phyloP scores from a whole-genome alignment of 208 protist genomes.

The Wallacemonas sp. region DNA sequence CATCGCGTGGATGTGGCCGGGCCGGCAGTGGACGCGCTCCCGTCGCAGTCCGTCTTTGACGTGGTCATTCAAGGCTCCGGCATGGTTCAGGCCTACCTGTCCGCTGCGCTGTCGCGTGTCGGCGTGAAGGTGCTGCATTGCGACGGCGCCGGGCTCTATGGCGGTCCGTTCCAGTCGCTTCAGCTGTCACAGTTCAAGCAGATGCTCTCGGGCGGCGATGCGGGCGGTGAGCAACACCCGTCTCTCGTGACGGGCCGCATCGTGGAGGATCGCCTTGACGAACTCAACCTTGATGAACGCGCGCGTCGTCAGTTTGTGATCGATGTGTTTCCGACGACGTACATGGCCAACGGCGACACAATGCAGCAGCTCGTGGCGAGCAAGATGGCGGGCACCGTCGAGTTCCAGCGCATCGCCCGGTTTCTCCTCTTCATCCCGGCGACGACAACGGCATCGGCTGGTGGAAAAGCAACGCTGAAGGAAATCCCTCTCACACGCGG shows the following conservation, averaged over 20 bases:
- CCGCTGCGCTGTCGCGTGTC: conserved; percentile 78
- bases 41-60: conserved; percentile 46
- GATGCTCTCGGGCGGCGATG: conserved; percentile 19
- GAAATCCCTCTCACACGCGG: conserved; percentile 80
- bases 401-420: conserved; percentile 61
- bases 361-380: conserved; percentile 41
- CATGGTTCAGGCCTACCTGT: conserved; percentile 79
- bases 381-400: conserved; percentile 59
- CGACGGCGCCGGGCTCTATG: conserved; percentile 86
- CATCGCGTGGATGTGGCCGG: conserved; percentile 61
- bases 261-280: conserved; percentile 21
- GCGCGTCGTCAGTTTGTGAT: conserved; percentile 43
- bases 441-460: too few relatives aligned
- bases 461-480: conserved; percentile 19
- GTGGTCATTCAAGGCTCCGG: conserved; percentile 90
- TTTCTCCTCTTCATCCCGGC: conserved; percentile 52
- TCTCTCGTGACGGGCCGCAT: not conserved
- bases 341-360: conserved; percentile 55
- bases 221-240: not conserved
- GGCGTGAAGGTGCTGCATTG: conserved; percentile 90
- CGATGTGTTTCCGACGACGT: conserved; percentile 69
- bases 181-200: conserved; percentile 32
- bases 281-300: conserved; percentile 24
- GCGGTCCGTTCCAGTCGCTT: conserved; percentile 56
- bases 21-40: conserved; percentile 33